Base-by-base conservation (phyloP, 306 rosid species). In the Mimosa pudica region DNA sequence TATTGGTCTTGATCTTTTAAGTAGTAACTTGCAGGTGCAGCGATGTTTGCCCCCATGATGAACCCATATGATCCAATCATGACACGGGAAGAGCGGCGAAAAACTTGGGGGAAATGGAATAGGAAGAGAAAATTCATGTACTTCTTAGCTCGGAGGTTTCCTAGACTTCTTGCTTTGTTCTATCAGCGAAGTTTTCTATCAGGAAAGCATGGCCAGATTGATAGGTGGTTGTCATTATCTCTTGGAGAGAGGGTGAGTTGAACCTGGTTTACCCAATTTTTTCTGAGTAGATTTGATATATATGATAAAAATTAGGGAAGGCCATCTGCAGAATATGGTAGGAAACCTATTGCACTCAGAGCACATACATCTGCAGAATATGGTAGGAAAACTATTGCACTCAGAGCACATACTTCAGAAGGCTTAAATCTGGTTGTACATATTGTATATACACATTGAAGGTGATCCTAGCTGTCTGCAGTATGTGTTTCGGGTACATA, bases 31-130 rank as follows among this genome's bases (percentile, higher is more conserved):
- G 80, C 92, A 95, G 98, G 98, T 80, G 98, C 94, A 6, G 98
- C 92, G 73, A 89, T 95, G 98, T 84, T 92, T 85, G 98, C 98
- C 70, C 98, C 98, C 63, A 87, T 95, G 96, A 91, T 92, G 71
- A 95, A 92, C 81, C 98, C 98, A 18, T 95, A 95, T 52, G 97
- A 92, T 83, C 93, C 92, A 81, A 60, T 81, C 77, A 92, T 95
- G 97, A 83, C 74, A 1, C 85, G 74, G 75, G 97, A 85, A 61
- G 98, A 95, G 89, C 92, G 90, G 55, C 89, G 88, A n/a, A 80
- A 86, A 79, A 92, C 97, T 42, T 95, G 98, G 98, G 86, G 71
- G 67, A 86, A 79, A 81, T 95, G 98, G 98, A 86, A 89, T 4
- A 79, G 87, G 45, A 85, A 55, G 77, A 88, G 94, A 80, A 89